Evolutionary conservation across 345 rosid genomes (phyloP), one percentile per base, ranked within the genome.

Genomic region (Jatropha curcas): DNA sequence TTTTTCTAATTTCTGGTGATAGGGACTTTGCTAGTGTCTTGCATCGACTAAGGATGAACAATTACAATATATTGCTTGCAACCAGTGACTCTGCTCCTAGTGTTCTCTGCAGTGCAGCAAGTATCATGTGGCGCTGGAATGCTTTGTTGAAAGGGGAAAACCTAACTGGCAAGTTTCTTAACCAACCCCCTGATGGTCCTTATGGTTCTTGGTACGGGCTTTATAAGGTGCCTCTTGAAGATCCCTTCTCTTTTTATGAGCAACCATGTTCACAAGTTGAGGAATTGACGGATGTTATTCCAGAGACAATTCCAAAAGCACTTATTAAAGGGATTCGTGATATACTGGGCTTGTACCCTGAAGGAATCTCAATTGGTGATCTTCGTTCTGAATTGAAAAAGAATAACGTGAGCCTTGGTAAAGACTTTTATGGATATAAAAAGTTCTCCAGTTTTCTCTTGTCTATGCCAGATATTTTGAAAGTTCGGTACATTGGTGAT

Each of bases 111-210:
- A 88, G 97, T 66, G 99, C 99, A 78, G 96, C 99, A 59, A 90
- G 96, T 68, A 84, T 95, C 64, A 88, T 88, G 93, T 95, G 98
- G 97, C 75, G 84, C 62, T 95, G 99, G 99, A 75, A 79, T 60
- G 62, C 81, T 37, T 80, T 92, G 77, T 74, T 86, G 14, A 86
- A 60, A 75, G 90, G 90, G 45, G 85, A 86, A 65, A 68, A 68
- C 70, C 76, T 79, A 5, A 25, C 56, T 2, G 97, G 92, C 67
- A 90, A 76, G 81, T 70, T 86, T 74, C 88, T 84, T 78, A 96
- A 96, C 77, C 96, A 86, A 51, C 96, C 97, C 57, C 99, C 98
- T 1, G 99, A 96, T 84, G 97, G 98, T 73, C 93, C 97, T 60
- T 86, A 79, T 77, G 82, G 86, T 74, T 93, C 98, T 70, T 96